A percentile compares a stretch with the other conserved stretches of the same genome.
Conservation (phyloP, 2,329 filamentous ascomycete species). For the Phyllosticta citrichinensis region DNA sequence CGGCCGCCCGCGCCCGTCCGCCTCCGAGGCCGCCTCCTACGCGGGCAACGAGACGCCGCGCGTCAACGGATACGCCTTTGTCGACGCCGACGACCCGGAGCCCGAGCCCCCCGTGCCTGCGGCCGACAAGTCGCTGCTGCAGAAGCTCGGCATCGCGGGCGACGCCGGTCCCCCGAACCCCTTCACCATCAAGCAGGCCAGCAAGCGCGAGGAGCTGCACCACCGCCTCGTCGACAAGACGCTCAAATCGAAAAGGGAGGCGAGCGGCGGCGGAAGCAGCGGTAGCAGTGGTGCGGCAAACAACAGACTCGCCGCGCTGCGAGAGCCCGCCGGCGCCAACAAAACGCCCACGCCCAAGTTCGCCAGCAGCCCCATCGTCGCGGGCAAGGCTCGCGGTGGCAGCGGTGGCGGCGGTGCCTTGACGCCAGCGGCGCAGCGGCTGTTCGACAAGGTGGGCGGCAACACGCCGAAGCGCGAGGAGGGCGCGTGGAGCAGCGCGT, state of each 20-base stretch:
- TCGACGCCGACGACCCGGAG: constrained; percentile 35
- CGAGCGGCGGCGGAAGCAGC: background rate
- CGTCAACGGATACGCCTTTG: constrained; percentile 89
- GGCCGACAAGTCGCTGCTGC: constrained; percentile 52
- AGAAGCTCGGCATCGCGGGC: constrained; percentile 52
- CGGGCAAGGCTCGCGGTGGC: constrained; percentile 35
- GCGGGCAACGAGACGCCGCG: constrained; percentile 71
- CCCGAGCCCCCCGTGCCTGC: constrained; percentile 43
- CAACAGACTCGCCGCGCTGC: background rate
- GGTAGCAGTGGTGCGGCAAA: background rate
- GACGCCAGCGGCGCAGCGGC: constrained; percentile 36
- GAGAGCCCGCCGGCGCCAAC: constrained; percentile 8
- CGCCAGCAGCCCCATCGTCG: constrained; percentile 38
- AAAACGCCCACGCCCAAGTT: constrained; percentile 56
- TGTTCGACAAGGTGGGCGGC: constrained; percentile 26
- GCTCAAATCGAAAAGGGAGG: background rate
- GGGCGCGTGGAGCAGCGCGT: constrained; percentile 23
- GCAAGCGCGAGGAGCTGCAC: constrained; percentile 70
- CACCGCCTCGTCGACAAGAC: constrained; percentile 67
- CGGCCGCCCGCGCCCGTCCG: constrained; percentile 46
- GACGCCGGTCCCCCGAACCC: constrained; percentile 43
- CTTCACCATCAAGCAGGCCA: constrained; percentile 67
- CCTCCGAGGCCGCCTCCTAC: constrained; percentile 33
- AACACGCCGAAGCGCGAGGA: constrained; percentile 22
- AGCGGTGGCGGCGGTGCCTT: constrained; percentile 29